phyloP scores from a whole-genome alignment of 169 alveolate genomes.

The Cryptosporidium canis region DNA sequence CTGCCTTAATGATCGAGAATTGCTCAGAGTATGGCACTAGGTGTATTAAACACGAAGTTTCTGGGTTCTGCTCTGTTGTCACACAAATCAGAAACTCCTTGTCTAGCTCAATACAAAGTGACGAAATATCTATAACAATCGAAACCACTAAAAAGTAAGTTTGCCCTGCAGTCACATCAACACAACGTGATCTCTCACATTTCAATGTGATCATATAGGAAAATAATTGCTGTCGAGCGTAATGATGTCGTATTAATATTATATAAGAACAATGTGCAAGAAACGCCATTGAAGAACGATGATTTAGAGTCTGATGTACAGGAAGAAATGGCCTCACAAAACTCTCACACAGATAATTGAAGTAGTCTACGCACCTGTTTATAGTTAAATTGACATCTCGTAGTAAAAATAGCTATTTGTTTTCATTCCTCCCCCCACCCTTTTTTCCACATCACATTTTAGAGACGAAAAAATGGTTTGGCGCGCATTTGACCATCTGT shows the following conservation, averaged over 20 bases:
- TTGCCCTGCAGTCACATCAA: background rate
- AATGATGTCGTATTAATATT: slow-evolving; percentile 42
- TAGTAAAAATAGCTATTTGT: too few relatives aligned
- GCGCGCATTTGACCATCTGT: background rate
- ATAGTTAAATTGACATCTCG: background rate
- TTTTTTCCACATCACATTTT: background rate
- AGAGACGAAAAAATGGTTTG: slow-evolving; percentile 2
- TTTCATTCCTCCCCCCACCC: background rate
- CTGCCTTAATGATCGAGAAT: background rate
- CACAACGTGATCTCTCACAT: background rate
- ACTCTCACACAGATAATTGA: background rate
- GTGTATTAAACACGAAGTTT: slow-evolving; percentile 12
- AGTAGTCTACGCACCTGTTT: background rate
- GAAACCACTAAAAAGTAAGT: slow-evolving; percentile 62
- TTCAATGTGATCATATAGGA: background rate
- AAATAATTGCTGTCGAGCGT: slow-evolving; percentile 23
- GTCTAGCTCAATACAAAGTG: slow-evolving; percentile 33
- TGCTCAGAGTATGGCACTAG: slow-evolving; percentile 30
- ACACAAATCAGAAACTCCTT: slow-evolving; percentile 61
- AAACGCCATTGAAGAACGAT: background rate
- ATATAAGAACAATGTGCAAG: background rate
- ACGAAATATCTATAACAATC: slow-evolving; percentile 22
- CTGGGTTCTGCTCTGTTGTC: slow-evolving; percentile 17
- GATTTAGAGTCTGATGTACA: background rate
- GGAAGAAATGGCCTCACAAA: background rate